Base-by-base conservation (phyloP, 2,329 filamentous ascomycete genomes). In the Claviceps capensis region DNA sequence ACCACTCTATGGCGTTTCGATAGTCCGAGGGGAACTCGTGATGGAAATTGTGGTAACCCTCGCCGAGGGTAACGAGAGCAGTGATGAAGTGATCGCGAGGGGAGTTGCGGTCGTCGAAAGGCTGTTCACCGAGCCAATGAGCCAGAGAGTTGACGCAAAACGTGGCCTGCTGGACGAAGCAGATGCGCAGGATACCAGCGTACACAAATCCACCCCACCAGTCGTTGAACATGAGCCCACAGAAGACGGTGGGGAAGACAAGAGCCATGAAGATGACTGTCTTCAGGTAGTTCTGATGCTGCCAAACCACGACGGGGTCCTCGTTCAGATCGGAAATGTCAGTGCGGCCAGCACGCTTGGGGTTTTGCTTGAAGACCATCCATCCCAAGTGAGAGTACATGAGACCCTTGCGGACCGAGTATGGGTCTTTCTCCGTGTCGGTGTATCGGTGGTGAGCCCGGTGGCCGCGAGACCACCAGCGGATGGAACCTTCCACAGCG, bases 11-110 rank as follows among this genome's bases (percentile, higher is more conserved):
- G 56, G 87, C 88, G 67, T 94, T 94, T 66, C 88, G 86, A 80
- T 93, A 94, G 69, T 94, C 88, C 11, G 86, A 91, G 51, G 88
- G 88, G 72, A 94, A 94, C 69, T 94, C 88, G 77, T 94, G 88
- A 72, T 94, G 88, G 78, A 94, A 94, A 78, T 94, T 94, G 78
- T 94, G 88, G 74, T 94, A 94, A 34, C 88, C 88, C 71, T 90
- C 88, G 48, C 88, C 88, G 22, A 94, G 83, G 44, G 88, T 94
- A 60, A 88, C 83, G 17, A 94, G 72, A 45, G 88, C 88, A 42
- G 88, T 94, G 69, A 94, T 81, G 65, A 91, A 78, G 70, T 94
- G 87, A 63, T 94, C 88, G 67, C 88, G 84, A 57, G 88, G 88
- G 55, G 85, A 89, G 80, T 94, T 91, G 70, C 87, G 85, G 77